A percentile compares a stretch with the other conserved stretches of the same genome.
These are phyloP conservation scores for Hemileia vastatrix DNA, from an alignment of 1,284 basidiomycete genomes.

Conservation along the genomic window DNA sequence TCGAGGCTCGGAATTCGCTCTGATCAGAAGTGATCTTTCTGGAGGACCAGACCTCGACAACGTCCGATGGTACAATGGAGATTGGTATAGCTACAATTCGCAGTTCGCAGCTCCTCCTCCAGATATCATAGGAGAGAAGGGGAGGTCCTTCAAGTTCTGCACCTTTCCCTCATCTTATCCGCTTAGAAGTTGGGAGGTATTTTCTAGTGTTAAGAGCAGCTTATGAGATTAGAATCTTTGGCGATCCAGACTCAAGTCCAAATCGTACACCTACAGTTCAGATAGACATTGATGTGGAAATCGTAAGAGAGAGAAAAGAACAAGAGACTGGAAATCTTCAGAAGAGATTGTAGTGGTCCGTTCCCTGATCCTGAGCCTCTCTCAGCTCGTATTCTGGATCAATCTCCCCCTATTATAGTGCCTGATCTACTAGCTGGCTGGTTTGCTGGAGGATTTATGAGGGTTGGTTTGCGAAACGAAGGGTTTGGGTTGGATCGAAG, in stretches of 20 bases:
- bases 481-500: background rate
- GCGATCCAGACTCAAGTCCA: too few relatives aligned
- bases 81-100: slow-evolving; percentile 31
- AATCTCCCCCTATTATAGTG: slow-evolving; percentile 25
- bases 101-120: background rate
- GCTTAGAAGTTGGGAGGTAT: too few relatives aligned
- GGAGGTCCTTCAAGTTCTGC: too few relatives aligned
- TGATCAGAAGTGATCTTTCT: slow-evolving; percentile 7
- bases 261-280: too few relatives aligned
- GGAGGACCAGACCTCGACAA: background rate
- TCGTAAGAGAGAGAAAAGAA: too few relatives aligned
- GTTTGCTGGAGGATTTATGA: slow-evolving; percentile 26
- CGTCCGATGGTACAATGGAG: slow-evolving; percentile 30
- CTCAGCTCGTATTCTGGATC: slow-evolving; percentile 11
- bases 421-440: slow-evolving; percentile 30
- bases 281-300: too few relatives aligned
- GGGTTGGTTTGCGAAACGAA: slow-evolving; percentile 26
- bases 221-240: too few relatives aligned
- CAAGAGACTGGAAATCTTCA: too few relatives aligned
- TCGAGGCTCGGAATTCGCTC: slow-evolving; percentile 27
- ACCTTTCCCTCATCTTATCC: too few relatives aligned
- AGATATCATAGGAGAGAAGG: slow-evolving; percentile 20
- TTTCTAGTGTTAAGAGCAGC: too few relatives aligned
- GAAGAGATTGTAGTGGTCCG: too few relatives aligned
- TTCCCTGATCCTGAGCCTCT: background rate